Base-by-base conservation (phyloP, 441 rosid genomes). In the Populus hybrid region DNA sequence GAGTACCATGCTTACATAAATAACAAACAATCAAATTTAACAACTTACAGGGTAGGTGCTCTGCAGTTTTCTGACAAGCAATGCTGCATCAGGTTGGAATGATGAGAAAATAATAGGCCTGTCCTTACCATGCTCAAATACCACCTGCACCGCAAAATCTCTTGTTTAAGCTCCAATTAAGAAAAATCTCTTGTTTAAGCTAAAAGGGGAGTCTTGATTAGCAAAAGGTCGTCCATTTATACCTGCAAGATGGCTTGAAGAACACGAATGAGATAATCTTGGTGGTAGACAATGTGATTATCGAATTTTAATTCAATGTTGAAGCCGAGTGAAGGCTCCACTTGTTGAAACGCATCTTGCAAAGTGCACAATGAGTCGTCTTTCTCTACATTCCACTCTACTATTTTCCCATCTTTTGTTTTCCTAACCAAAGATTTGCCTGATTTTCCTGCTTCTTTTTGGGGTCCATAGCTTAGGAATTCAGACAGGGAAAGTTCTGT, bases 231-330 rank as follows among this genome's bases (percentile, higher is more conserved):
- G 16, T 9, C 4, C 11, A 65, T 67, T 8, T 71, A 16, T 83
- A 89, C 93, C 92, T 85, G 79, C 70, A 95, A 74, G 80, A 90
- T 85, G 54, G 92, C 82, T 79, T 88, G 88, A 81, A 95, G 88
- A 35, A 87, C 90, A 30, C 84, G 84, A 83, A 79, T 73, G 78
- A 95, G 95, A 78, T 87, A 70, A 66, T 92, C 92, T 34, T 85
- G 87, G 2, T 82, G 77, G 77, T 95, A 95, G 32, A 91, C 86
- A 61, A 92, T 73, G 76, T 87, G 80, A 78, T 95, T 98, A 80
- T 95, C 99, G 69, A 95, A 92, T 84, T 95, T 95, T 67, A 95
- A 77, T 84, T 95, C 98, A 73, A 95, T 87, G 83, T 95, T 95
- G 87, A 95, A 95, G 50, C 99, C 99, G 66, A 91, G 61, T n/a